These are phyloP conservation scores for Periglandula ipomoeae DNA, from an alignment of 2,329 filamentous ascomycete species.

Conservation along the genomic window DNA sequence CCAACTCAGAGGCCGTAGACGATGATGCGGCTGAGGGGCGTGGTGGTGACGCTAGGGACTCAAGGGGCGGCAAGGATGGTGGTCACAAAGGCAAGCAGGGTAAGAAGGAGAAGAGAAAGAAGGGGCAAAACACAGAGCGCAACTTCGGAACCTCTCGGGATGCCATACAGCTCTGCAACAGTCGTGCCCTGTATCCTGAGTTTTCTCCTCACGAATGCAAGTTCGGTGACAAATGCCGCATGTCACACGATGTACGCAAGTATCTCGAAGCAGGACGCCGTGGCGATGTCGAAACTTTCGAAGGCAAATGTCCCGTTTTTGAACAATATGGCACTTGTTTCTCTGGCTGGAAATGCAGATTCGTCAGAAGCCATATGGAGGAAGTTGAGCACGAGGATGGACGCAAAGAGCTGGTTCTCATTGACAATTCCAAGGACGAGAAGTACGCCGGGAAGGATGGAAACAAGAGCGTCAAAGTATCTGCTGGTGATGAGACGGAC, in stretches of 20 bases:
- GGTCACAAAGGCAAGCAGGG: conserved; percentile 27
- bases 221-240: conserved; percentile 73
- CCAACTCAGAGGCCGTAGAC: conserved; percentile 23
- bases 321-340: conserved; percentile 66
- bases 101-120: conserved; percentile 41
- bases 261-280: conserved; percentile 79
- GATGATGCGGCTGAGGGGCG: conserved; percentile 40
- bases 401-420: conserved; percentile 68
- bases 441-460: conserved; percentile 5
- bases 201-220: conserved; percentile 72
- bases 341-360: conserved; percentile 90
- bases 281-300: conserved; percentile 67
- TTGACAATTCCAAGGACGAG: conserved; percentile 31
- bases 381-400: conserved; percentile 74
- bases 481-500: conserved; percentile 21
- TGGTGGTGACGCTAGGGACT: conserved; percentile 19
- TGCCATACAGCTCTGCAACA: conserved; percentile 67
- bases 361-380: conserved; percentile 76
- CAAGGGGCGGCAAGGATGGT: conserved; percentile 47
- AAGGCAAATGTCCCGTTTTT: conserved; percentile 73
- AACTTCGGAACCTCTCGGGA: conserved; percentile 75
- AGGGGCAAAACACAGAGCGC: conserved; percentile 70
- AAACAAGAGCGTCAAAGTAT: conserved; percentile 11
- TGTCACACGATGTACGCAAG: conserved; percentile 73
- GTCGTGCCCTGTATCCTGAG: conserved; percentile 60